Evolutionary conservation across 768 basidiomycete genomes (phyloP).

Genomic region (Lactarius vividus): DNA sequence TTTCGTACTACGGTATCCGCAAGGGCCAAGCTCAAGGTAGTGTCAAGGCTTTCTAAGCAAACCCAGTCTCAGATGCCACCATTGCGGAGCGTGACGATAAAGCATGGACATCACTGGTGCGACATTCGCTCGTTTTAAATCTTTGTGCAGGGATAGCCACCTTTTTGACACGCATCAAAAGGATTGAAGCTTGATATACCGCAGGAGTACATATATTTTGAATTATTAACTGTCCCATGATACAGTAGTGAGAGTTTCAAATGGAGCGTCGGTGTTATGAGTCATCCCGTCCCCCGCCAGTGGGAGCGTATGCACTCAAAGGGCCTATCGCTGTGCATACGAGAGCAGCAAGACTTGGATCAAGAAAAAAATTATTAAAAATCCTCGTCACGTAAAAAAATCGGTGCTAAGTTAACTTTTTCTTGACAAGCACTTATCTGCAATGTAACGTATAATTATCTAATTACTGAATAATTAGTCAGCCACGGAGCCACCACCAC

Average conservation of each 20-base stretch:
- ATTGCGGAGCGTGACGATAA: background rate
- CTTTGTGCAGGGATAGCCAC: background rate
- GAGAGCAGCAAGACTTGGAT: too few relatives aligned
- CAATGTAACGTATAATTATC: background rate
- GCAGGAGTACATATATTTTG: too few relatives aligned
- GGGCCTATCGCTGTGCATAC: too few relatives aligned
- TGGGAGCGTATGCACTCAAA: too few relatives aligned
- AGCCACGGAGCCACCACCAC: background rate
- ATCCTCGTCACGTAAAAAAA: too few relatives aligned
- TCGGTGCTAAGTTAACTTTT: too few relatives aligned
- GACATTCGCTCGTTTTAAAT: background rate
- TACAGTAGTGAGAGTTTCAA: too few relatives aligned
- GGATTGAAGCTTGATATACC: background rate
- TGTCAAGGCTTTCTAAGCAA: background rate
- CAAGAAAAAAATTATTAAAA: too few relatives aligned
- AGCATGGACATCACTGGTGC: background rate
- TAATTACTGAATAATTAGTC: conserved; percentile 5
- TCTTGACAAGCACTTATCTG: too few relatives aligned
- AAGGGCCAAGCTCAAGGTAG: background rate
- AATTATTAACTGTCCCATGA: too few relatives aligned
- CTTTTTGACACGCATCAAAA: background rate
- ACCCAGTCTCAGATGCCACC: background rate
- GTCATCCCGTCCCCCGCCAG: too few relatives aligned
- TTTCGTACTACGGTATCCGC: background rate
- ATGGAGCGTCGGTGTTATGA: too few relatives aligned